Evolutionary conservation across 2,329 filamentous ascomycete genomes (phyloP).

Genomic region (Neofusicoccum ribis): DNA sequence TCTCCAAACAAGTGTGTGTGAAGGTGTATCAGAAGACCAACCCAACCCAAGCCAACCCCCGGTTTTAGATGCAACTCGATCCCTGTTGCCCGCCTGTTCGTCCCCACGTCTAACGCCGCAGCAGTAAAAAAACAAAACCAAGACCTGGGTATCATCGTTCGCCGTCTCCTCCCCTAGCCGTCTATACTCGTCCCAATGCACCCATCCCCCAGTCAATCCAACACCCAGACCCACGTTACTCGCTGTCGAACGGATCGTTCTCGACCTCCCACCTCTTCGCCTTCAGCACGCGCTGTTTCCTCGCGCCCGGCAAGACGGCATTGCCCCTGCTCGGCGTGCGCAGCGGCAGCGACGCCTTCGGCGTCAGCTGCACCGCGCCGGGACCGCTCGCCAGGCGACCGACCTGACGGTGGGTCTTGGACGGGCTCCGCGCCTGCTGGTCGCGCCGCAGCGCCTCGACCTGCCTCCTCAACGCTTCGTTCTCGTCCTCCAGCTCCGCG

Average conservation of each 20-base stretch:
- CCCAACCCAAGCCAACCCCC: no score
- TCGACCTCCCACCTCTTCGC: constrained; percentile 45
- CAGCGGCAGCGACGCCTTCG: not conserved
- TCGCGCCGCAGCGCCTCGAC: constrained; percentile 45
- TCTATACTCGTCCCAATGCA: no score
- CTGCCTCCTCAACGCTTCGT: constrained; percentile 42
- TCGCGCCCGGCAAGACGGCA: constrained; percentile 28
- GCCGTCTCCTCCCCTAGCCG: no score
- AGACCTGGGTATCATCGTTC: not conserved
- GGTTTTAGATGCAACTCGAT: no score
- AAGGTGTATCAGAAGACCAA: no score
- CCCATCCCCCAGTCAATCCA: no score
- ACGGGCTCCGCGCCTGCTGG: constrained; percentile 27
- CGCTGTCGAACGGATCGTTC: constrained; percentile 17
- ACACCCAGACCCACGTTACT: not conserved
- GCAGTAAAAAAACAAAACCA: not conserved
- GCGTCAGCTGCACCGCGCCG: not conserved
- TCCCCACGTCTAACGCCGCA: not conserved
- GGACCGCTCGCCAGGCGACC: not conserved
- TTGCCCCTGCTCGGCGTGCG: constrained; percentile 33
- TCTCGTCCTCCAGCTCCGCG: constrained; percentile 47
- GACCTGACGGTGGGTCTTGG: not conserved
- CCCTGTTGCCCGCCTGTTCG: no score
- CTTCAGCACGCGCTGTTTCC: constrained; percentile 53
- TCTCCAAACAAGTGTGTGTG: no score